These are phyloP conservation scores for Botryotinia narcissicola DNA, from an alignment of 2,329 filamentous ascomycete genomes.

Conservation along the genomic window DNA sequence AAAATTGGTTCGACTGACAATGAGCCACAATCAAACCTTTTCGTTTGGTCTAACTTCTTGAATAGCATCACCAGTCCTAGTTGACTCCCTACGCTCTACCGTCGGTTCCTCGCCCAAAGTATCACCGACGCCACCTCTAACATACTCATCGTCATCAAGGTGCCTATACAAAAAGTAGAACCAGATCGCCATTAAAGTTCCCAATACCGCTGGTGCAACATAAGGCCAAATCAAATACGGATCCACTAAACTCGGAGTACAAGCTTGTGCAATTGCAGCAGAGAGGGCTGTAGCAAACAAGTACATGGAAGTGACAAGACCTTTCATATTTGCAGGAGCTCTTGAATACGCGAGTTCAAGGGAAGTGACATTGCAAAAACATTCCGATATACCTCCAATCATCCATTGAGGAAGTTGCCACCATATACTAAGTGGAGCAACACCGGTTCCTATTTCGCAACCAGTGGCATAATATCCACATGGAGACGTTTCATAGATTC, in stretches of 20 bases:
- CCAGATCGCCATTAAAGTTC: slow-evolving; percentile 56
- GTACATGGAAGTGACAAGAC: slow-evolving; percentile 66
- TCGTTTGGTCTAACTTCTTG: neutral
- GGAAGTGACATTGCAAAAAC: slow-evolving; percentile 57
- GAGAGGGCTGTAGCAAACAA: slow-evolving; percentile 66
- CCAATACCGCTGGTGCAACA: slow-evolving; percentile 58
- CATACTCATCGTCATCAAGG: slow-evolving; percentile 58
- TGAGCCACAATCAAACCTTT: neutral
- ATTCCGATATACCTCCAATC: slow-evolving; percentile 54
- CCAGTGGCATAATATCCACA: slow-evolving; percentile 49
- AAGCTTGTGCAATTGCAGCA: slow-evolving; percentile 26
- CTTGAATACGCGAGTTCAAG: slow-evolving; percentile 77
- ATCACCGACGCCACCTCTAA: slow-evolving; percentile 15
- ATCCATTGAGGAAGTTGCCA: slow-evolving; percentile 42
- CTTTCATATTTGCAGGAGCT: slow-evolving; percentile 76
- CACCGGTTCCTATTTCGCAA: slow-evolving; percentile 27
- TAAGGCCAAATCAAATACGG: slow-evolving; percentile 72
- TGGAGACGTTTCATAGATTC: slow-evolving; percentile 59
- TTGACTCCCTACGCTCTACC: neutral
- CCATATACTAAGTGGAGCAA: slow-evolving; percentile 32
- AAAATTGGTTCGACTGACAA: neutral
- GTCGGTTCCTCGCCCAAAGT: neutral
- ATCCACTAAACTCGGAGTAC: slow-evolving; percentile 44
- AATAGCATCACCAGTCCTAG: neutral
- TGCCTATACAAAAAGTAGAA: slow-evolving; percentile 68